A percentile compares a stretch with the other conserved stretches of the same genome.
Evolutionary conservation across 345 rosid species (phyloP).

Genomic region (Melaleuca alternifolia): DNA sequence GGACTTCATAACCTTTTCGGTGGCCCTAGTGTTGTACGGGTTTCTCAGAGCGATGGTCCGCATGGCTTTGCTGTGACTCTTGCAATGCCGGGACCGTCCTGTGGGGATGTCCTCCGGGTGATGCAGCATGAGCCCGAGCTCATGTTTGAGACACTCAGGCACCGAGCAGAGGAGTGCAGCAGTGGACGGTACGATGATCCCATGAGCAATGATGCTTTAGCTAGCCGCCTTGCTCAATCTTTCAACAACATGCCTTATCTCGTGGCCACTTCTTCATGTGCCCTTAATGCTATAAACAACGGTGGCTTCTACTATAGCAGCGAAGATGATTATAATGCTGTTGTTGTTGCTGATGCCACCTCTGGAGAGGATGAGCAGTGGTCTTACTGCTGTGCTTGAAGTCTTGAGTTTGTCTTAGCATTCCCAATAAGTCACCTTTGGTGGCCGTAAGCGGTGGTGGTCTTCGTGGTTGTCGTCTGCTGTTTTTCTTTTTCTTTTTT

Average conservation of each 20-base stretch:
- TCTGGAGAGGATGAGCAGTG: constrained; percentile 56
- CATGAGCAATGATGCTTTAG: constrained; percentile 25
- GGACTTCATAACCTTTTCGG: constrained; percentile 95
- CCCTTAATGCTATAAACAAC: constrained; percentile 47
- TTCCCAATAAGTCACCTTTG: neutral
- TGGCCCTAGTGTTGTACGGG: constrained; percentile 83
- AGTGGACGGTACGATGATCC: constrained; percentile 19
- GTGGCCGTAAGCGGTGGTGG: neutral
- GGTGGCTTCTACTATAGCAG: constrained; percentile 54
- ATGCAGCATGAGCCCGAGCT: constrained; percentile 98
- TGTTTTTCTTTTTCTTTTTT: neutral
- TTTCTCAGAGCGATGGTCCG: constrained; percentile 88
- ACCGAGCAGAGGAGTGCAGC: constrained; percentile 60
- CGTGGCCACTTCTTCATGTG: constrained; percentile 34
- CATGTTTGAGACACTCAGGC: constrained; percentile 88
- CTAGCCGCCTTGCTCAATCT: constrained; percentile 49
- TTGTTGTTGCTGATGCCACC: constrained; percentile 18
- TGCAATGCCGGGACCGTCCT: constrained; percentile 79
- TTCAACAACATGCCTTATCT: constrained; percentile 95
- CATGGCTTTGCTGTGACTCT: constrained; percentile 81
- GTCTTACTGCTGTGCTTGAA: constrained; percentile 59
- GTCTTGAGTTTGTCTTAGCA: neutral
- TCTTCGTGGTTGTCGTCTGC: neutral
- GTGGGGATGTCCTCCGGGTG: constrained; percentile 81
- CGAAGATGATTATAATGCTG: constrained; percentile 27